Percentiles rank a stretch among this genome's conserved stretches.
Conservation (phyloP, 495 filamentous ascomycete genomes). For the Lindgomyces ingoldianus region DNA sequence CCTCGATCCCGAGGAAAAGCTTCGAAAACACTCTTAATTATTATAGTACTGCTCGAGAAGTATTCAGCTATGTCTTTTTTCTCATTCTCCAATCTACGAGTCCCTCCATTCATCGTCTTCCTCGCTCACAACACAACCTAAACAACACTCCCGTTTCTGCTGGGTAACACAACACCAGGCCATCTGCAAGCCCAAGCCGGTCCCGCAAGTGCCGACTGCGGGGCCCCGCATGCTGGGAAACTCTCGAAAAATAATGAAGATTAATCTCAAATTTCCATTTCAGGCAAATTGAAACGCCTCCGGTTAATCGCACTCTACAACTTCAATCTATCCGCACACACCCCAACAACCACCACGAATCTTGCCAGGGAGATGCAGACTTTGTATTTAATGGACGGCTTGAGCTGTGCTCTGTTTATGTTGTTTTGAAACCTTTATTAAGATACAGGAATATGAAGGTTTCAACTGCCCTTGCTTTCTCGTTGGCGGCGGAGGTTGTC, state of each 20-base stretch:
- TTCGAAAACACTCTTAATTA: too few species aligned
- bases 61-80: too few species aligned
- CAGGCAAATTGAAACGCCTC: constrained; percentile 9
- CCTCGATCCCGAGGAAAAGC: too few species aligned
- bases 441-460: constrained; percentile 17
- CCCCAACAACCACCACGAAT: background rate
- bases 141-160: background rate
- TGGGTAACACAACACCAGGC: background rate
- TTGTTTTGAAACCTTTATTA: background rate
- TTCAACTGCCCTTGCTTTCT: constrained; percentile 4
- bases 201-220: constrained; percentile 23
- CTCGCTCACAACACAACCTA: too few species aligned
- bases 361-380: constrained; percentile 5
- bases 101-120: too few species aligned
- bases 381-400: background rate
- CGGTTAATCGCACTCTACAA: constrained; percentile 25
- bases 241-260: background rate
- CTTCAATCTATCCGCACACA: constrained; percentile 5
- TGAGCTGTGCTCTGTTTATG: too few species aligned
- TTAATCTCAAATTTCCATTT: constrained; percentile 19
- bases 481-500: constrained; percentile 7
- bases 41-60: too few species aligned
- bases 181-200: background rate
- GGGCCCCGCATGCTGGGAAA: constrained; percentile 31
- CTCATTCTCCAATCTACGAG: too few species aligned